Evolutionary conservation across 805 yeast species (phyloP).

Genomic region (Kodamaea sagamina): DNA sequence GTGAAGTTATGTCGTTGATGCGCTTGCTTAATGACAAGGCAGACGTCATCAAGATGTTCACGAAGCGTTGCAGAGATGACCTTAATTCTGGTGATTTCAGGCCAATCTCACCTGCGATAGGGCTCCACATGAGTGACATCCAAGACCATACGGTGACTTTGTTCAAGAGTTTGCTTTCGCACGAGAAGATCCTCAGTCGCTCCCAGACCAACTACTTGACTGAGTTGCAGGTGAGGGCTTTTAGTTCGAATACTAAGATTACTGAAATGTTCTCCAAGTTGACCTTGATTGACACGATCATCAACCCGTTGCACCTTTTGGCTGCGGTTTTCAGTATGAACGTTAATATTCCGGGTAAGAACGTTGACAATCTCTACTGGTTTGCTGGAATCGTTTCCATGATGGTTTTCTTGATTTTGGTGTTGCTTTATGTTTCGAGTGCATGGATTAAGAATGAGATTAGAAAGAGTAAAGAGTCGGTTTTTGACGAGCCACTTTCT

Average conservation of each 20-base stretch:
- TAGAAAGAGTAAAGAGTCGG: constrained; percentile 3
- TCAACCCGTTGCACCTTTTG: constrained; percentile 85
- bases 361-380: constrained; percentile 14
- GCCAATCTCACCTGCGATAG: neutral
- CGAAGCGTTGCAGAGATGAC: constrained; percentile 88
- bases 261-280: constrained; percentile 88
- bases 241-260: constrained; percentile 79
- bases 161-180: constrained; percentile 86
- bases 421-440: constrained; percentile 26
- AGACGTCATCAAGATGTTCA: constrained; percentile 94
- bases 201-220: constrained; percentile 92
- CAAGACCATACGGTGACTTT: constrained; percentile 96
- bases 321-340: constrained; percentile 97
- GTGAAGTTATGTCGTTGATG: constrained; percentile 90
- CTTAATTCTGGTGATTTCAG: constrained; percentile 20
- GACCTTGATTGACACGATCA: constrained; percentile 84
- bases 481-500: neutral
- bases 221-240: constrained; percentile 89
- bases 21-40: constrained; percentile 90
- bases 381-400: constrained; percentile 54
- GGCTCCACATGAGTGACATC: constrained; percentile 89
- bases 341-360: constrained; percentile 78
- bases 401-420: constrained; percentile 25
- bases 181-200: constrained; percentile 90
- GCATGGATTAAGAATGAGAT: constrained; percentile 21